These are phyloP conservation scores for Danielia oregonensis DNA, from an alignment of 805 yeast genomes.

Conservation along the genomic window DNA sequence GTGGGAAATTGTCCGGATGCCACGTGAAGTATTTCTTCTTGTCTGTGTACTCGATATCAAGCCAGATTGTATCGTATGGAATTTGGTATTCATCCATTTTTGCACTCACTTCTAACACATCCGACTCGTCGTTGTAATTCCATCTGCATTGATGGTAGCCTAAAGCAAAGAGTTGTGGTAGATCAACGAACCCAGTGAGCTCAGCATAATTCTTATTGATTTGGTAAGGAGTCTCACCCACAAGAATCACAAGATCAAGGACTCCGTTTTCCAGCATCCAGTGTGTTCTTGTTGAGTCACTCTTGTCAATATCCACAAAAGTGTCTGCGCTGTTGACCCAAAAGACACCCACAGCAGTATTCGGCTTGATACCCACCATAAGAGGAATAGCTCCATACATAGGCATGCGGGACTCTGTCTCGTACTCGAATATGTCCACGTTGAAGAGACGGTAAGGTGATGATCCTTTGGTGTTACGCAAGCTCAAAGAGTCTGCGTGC, in stretches of 20 bases:
- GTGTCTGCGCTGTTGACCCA: constrained; percentile 96
- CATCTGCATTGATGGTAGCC: constrained; percentile 97
- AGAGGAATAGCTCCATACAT: constrained; percentile 97
- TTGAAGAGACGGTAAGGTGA: constrained; percentile 88
- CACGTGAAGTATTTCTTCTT: constrained; percentile 88
- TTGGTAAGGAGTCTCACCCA: constrained; percentile 54
- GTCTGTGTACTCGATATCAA: constrained; percentile 90
- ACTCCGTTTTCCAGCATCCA: constrained; percentile 94
- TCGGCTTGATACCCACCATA: constrained; percentile 63
- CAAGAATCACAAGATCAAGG: constrained; percentile 66
- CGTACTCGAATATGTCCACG: constrained; percentile 95
- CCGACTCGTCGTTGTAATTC: constrained; percentile 90
- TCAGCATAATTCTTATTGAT: constrained; percentile 60
- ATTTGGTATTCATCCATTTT: constrained; percentile 70
- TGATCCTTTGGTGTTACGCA: constrained; percentile 59
- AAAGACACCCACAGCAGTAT: constrained; percentile 67
- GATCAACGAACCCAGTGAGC: constrained; percentile 66
- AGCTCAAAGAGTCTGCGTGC: constrained; percentile 77
- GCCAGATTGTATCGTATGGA: constrained; percentile 92
- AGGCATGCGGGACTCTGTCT: constrained; percentile 73
- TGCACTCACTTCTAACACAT: constrained; percentile 67
- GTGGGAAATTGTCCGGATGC: constrained; percentile 70
- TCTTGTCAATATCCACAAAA: constrained; percentile 62
- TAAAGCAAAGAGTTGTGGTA: constrained; percentile 76
- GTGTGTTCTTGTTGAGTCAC: constrained; percentile 51